Base-by-base conservation (phyloP, 345 rosid genomes). In the Gossypium ekmanianum region DNA sequence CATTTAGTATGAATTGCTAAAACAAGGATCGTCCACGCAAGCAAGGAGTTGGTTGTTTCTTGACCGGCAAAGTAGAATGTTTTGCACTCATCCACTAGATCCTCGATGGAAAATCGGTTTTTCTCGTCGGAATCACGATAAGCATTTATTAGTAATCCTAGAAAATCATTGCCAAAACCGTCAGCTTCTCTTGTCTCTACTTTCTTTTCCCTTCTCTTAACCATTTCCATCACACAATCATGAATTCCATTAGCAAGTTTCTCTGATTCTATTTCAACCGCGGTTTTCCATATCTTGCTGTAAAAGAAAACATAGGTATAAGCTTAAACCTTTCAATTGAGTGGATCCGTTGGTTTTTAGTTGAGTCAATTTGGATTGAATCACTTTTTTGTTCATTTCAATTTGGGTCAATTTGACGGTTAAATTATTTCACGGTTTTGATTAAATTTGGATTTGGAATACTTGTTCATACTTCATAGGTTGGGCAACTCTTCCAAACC, bases 81-180 rank as follows among this genome's bases (percentile, higher is more conserved):
- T 78, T 79, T 84, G 57, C 89, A 84, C 73, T 86, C 84, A 45
- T 81, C 83, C 4, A 84, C 58, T 72, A 84, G 2, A 54, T 87
- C 87, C 18, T 83, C 77, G 0, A 80, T 7, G 2, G 86, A 55
- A 43, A 85, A 64, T 54, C 69, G 78, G 63, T 47, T 81, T 13
- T 67, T 74, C 76, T 54, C 57, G 10, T 80, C 83, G 11, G 50
- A n/a, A 59, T 78, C 74, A 13, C 76, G 74, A 48, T 80, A 68
- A 1, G 80, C 82, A 63, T 55, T 68, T 9, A 82, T 0, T 27
- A 82, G 80, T 41, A 75, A 43, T 55, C 87, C 83, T 18, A 82
- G 56, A 58, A 78, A 78, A 78, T 84, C 83, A 67, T 34, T 50
- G 0, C 76, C 82, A 26, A 58, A 66, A 72, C 58, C 47, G 20